Evolutionary conservation across 2,329 filamentous ascomycete genomes (phyloP).

Genomic region (Hypoxylon sp.): DNA sequence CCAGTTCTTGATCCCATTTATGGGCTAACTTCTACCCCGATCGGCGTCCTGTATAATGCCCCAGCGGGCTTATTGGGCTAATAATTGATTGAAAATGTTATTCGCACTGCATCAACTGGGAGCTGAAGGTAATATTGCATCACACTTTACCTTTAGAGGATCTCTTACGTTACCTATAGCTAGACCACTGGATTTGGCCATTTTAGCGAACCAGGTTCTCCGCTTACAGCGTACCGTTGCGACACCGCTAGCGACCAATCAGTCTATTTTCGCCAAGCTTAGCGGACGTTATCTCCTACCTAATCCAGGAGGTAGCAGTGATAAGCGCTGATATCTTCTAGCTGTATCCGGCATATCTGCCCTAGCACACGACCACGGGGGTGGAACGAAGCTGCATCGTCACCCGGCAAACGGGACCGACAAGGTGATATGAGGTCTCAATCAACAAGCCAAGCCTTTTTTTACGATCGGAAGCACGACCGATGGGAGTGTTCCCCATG

Average conservation of each 20-base stretch:
- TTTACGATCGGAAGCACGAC: constrained; percentile 29
- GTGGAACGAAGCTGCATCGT: constrained; percentile 9
- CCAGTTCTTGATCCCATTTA: no score
- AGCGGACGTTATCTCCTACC: constrained; percentile 36
- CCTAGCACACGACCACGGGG: constrained; percentile 15
- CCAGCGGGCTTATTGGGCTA: not conserved
- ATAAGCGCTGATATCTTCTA: constrained; percentile 29
- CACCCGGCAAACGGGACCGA: constrained; percentile 9
- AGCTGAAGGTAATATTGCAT: not conserved
- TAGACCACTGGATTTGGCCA: not conserved
- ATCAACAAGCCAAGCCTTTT: constrained; percentile 33
- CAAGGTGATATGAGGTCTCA: constrained; percentile 25
- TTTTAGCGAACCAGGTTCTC: constrained; percentile 31
- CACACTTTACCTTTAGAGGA: not conserved
- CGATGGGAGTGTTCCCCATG: constrained; percentile 16
- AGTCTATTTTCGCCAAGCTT: constrained; percentile 41
- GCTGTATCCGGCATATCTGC: constrained; percentile 27
- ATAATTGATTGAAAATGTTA: not conserved
- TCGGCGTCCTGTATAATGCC: not conserved
- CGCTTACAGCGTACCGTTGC: constrained; percentile 25
- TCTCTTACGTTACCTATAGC: not conserved
- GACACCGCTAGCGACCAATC: constrained; percentile 6
- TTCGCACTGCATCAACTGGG: not conserved
- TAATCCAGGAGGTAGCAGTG: constrained; percentile 48
- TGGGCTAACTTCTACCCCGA: not conserved